Base-by-base conservation (phyloP, 495 filamentous ascomycete genomes). In the Cryomyces minteri region DNA sequence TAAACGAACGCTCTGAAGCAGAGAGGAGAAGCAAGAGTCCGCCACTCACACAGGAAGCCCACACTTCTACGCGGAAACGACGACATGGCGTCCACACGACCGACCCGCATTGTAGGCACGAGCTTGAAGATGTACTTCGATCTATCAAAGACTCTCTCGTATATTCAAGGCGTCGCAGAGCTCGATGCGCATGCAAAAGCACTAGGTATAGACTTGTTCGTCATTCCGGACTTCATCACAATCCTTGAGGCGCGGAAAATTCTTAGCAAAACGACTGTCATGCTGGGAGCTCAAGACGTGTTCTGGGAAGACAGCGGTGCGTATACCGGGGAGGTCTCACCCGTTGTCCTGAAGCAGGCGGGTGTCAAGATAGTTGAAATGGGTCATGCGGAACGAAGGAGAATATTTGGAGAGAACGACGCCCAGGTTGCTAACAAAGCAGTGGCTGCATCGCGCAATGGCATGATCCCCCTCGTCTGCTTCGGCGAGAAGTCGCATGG, bases 81-180 rank as follows among this genome's bases (percentile, higher is more conserved):
- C 18, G 2, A 63, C n/a, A 61, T 67, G 39, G 64, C 70, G 40
- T 47, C 62, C 10, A 18, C 33, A 31, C 64, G 75, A 12, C 72
- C 71, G n/a, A 67, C 73, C 48, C 80, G 73, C 47, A 68, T 88
- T 43, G 70, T 92, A 43, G 80, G 82, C 56, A 77, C 88, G 58
- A 82, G 76, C 44, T 71, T 82, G 25, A 88, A 92, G 57, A 83
- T 86, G 76, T 88, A 88, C 69, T 88, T 88, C 61, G 72, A 73
- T 62, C 70, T 77, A 18, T 60, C 71, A 14, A 64, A 65, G 45
- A 87, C 84, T 10, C 62, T 66, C 44, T 51, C 63, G 40, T 92
- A 84, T 65, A 63, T 80, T 48, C 56, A 63, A 39, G 62, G 64
- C 45, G 63, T 87, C 36, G 65, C 78, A 18, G 54, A 66, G 41